Base-by-base conservation (phyloP, 2,329 filamentous ascomycete genomes). In the Cytospora leucostoma region DNA sequence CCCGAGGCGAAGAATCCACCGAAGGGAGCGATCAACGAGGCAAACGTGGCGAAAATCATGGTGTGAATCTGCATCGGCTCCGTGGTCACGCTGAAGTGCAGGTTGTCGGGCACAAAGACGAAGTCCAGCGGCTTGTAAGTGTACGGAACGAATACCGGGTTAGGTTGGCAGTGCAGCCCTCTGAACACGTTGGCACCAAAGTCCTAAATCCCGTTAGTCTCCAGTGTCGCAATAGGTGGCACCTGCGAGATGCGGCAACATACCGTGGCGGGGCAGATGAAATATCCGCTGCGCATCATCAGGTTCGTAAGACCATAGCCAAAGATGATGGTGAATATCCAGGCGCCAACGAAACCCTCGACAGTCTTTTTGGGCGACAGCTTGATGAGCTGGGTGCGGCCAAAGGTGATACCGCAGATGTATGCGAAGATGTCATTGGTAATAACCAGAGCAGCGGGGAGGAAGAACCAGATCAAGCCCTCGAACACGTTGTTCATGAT, bases 401-500 rank as follows among this genome's bases (percentile, higher is more conserved):
- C 95, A 76, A 99, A 97, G 27, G 93, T 94, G 73, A 99, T 98
- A 65, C 95, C 95, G 76, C 93, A 97, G 66, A 99, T 88, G 75
- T 99, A 99, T 71, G 95, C 95, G 72, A 96, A 98, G 68, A 99
- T 99, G 74, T 99, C 95, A 77, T 99, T 99, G 67, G 92, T 97
- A 74, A 99, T 97, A 75, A 99, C 95, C 70, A 99, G 85, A 59
- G 92, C 89, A 8, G 92, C 93, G 8, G 95, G 95, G 52, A 99
- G 80, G 84, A 98, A 97, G 83, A 99, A 98, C 95, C 95, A 99
- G 75, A 99, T 96, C 91, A 99, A 93, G 79, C 95, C 95, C 79
- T 99, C 95, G 71, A 99, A 96, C 68, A 99, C 90, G 78, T 99
- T 99, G 84, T 99, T 99, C 92, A 99, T 98, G 79, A 98, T 92